Evolutionary conservation across 352 stramenopile species (phyloP).

Genomic region (Phytopythium ostracodes): DNA sequence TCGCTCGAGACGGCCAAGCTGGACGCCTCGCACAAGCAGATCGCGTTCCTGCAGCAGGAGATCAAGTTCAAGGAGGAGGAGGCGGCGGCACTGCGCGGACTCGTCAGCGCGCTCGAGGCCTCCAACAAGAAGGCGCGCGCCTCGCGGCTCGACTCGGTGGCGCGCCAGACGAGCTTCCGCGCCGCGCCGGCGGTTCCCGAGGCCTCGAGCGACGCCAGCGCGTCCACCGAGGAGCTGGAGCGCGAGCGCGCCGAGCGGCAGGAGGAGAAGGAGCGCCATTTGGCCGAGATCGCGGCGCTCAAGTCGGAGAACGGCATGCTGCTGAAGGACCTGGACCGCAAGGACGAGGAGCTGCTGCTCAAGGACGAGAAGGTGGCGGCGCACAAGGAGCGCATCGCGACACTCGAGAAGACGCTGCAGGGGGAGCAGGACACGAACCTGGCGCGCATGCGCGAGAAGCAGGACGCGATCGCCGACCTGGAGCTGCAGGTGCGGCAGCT

Average conservation of each 20-base stretch:
- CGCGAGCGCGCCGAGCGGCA: slow-evolving; percentile 26
- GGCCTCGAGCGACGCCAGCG: slow-evolving; percentile 20
- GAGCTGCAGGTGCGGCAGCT: slow-evolving; percentile 64
- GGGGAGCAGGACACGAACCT: slow-evolving; percentile 67
- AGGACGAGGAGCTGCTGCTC: slow-evolving; percentile 56
- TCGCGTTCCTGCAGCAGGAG: slow-evolving; percentile 79
- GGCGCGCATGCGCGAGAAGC: slow-evolving; percentile 60
- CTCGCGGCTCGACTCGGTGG: slow-evolving; percentile 52
- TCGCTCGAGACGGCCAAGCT: slow-evolving; percentile 82
- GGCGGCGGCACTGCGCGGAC: slow-evolving; percentile 56
- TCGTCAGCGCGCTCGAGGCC: slow-evolving; percentile 71
- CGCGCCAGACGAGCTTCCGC: slow-evolving; percentile 23
- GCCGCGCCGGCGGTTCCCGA: slow-evolving; percentile 5
- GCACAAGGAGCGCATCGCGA: slow-evolving; percentile 59
- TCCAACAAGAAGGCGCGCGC: slow-evolving; percentile 81
- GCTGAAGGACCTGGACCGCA: slow-evolving; percentile 71
- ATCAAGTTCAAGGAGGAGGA: slow-evolving; percentile 86
- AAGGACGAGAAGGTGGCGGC: slow-evolving; percentile 60
- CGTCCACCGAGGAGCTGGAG: slow-evolving; percentile 34
- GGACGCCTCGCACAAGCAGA: slow-evolving; percentile 79
- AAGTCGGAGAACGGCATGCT: slow-evolving; percentile 71
- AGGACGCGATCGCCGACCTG: slow-evolving; percentile 59
- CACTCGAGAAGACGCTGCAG: slow-evolving; percentile 51
- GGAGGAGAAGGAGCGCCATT: slow-evolving; percentile 46
- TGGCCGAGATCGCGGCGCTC: slow-evolving; percentile 48